phyloP scores from a whole-genome alignment of 371 early-diverging fungal genomes.

The Mortierella sp. region DNA sequence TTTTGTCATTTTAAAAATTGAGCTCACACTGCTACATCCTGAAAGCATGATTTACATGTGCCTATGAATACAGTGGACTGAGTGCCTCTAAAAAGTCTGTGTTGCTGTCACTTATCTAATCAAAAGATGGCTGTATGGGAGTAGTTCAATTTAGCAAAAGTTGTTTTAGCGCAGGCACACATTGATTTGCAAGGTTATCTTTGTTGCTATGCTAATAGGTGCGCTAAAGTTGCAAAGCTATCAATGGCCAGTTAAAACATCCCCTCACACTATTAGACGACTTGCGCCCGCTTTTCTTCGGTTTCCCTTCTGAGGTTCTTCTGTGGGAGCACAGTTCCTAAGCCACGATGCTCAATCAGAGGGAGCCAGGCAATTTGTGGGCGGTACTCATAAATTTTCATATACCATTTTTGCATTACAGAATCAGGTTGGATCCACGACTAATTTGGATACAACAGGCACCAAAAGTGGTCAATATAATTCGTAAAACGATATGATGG shows the following conservation, averaged over 20 bases:
- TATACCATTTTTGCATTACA: not conserved
- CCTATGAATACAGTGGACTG: too few species aligned
- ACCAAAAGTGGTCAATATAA: not conserved
- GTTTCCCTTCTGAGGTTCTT: not conserved
- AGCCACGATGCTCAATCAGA: constrained; percentile 2
- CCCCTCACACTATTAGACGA: not conserved
- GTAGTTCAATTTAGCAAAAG: too few species aligned
- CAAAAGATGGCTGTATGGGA: too few species aligned
- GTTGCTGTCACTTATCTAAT: too few species aligned
- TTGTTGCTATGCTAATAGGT: too few species aligned
- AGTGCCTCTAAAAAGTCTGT: too few species aligned
- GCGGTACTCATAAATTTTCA: constrained; percentile 7
- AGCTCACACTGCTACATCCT: too few species aligned
- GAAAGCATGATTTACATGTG: too few species aligned
- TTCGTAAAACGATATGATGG: not conserved
- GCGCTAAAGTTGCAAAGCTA: not conserved
- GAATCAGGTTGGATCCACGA: constrained; percentile 7
- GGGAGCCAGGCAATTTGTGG: constrained; percentile 14
- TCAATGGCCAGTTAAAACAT: not conserved
- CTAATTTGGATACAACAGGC: not conserved
- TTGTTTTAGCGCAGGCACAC: too few species aligned
- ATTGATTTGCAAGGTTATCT: not conserved
- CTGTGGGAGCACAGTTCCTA: not conserved
- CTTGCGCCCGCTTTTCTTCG: not conserved
- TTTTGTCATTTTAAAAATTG: too few species aligned